These are phyloP conservation scores for Thalia dealbata DNA, from an alignment of 176 grass and related monocot genomes.

Conservation along the genomic window DNA sequence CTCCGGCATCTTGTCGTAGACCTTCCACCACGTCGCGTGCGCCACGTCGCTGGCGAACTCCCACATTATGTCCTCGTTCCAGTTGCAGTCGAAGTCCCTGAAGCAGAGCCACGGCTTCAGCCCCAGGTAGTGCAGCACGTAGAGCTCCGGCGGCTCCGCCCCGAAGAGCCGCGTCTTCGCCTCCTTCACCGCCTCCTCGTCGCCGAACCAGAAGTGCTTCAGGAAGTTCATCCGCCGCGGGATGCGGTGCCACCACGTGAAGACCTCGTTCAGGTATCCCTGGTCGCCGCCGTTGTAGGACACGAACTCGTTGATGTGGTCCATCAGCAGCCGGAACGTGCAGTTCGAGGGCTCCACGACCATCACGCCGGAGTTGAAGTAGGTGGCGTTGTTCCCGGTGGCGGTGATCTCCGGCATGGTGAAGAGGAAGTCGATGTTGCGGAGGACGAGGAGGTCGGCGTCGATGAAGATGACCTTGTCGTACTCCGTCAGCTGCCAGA, in stretches of 20 bases:
- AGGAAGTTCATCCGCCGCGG: constrained; percentile 8
- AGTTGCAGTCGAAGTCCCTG: constrained; percentile 17
- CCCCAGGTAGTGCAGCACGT: constrained; percentile 14
- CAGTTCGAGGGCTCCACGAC: constrained; percentile 13
- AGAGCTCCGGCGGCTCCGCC: background rate
- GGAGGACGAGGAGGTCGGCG: constrained; percentile 13
- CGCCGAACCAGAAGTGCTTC: constrained; percentile 13
- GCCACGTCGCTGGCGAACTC: constrained; percentile 16
- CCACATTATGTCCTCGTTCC: constrained; percentile 6
- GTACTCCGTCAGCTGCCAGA: constrained; percentile 16
- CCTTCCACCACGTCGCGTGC: constrained; percentile 7
- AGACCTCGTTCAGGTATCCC: constrained; percentile 11
- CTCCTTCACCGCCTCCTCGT: background rate
- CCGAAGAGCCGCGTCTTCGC: constrained; percentile 3
- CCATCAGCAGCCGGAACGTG: constrained; percentile 5
- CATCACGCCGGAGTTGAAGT: constrained; percentile 16
- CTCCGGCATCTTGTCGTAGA: constrained; percentile 6
- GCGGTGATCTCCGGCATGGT: constrained; percentile 11
- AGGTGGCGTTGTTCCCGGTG: constrained; percentile 4
- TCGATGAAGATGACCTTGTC: constrained; percentile 16
- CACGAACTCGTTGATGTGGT: constrained; percentile 11
- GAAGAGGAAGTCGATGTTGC: constrained; percentile 12
- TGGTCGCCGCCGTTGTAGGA: constrained; percentile 16
- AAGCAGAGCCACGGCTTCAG: constrained; percentile 11
- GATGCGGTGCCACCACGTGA: constrained; percentile 12